Evolutionary conservation across 805 yeast genomes (phyloP), one percentile per base, ranked within the genome.

Genomic region (Metschnikowia cerradonensis): DNA sequence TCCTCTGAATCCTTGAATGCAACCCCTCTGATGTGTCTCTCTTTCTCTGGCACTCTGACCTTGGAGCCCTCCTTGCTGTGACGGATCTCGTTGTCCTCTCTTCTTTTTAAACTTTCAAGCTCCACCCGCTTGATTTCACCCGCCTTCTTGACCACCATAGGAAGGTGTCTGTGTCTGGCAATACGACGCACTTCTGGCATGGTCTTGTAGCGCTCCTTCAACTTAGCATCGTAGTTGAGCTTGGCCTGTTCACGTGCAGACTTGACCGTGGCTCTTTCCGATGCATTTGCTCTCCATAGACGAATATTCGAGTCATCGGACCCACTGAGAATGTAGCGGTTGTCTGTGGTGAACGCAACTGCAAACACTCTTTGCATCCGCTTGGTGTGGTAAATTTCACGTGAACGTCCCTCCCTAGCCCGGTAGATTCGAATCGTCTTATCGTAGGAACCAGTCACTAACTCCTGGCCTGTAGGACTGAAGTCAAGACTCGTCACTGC

Each of bases 131-230:
- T 92, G 66, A 88, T 89, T 54, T 91, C 96, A 39, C 79, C 80
- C 37, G 97, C 97, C 68, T 86, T 88, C 80, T 91, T 92, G 58
- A 94, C 81, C 45, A 86, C 88, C 52, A 73, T 73, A 20, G 99
- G 99, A 48, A 92, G 77, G 66, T 94, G 97, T 67, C 99, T 83
- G 71, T 94, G 98, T 68, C 91, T 82, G 30, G 90, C 73, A 54
- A 94, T 94, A 61, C 97, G 80, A 63, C 82, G 82, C 63, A 94
- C 86, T 69, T 94, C 99, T 1, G 99, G 99, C 98, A 94, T 91
- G 72, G 85, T 84, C 72, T 88, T 88, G 77, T 81, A 94, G 65
- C 96, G 80, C 63, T 92, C 96, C 70, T 91, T 91, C 68, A 94
- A 79, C 45, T 95, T 92, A 48, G 82, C 88, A 66, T 90, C 96